These are phyloP conservation scores for Fusarium cicatricum DNA, from an alignment of 2,329 filamentous ascomycete species.

Conservation along the genomic window DNA sequence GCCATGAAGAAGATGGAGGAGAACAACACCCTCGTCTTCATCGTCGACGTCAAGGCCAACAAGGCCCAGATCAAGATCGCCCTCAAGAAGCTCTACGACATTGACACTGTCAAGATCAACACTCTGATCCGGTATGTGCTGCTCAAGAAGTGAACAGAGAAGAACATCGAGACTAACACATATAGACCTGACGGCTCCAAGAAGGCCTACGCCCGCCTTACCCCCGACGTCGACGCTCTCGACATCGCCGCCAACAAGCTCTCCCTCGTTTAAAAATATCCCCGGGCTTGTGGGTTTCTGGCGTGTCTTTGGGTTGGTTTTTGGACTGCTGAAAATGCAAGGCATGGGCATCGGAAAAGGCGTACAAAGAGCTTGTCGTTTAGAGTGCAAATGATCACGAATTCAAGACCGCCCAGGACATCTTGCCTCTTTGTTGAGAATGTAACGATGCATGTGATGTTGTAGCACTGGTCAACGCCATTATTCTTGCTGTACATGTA, in stretches of 20 bases:
- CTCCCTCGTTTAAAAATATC: conserved; percentile 81
- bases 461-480: background rate
- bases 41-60: conserved; percentile 97
- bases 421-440: conserved; percentile 17
- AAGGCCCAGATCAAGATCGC: conserved; percentile 99
- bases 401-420: conserved; percentile 44
- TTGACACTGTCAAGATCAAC: conserved; percentile 99
- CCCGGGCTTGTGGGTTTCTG: conserved; percentile 47
- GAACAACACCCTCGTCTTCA: conserved; percentile 99
- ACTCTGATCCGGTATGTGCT: conserved; percentile 87
- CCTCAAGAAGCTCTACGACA: conserved; percentile 99
- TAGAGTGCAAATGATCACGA: conserved; percentile 48
- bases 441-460: background rate
- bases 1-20: conserved; percentile 99
- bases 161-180: conserved; percentile 24
- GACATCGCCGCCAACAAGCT: conserved; percentile 99
- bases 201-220: conserved; percentile 98
- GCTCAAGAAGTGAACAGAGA: too few species aligned
- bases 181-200: conserved; percentile 90
- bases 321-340: conserved; percentile 51
- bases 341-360: conserved; percentile 51
- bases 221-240: conserved; percentile 95
- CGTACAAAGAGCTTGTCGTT: conserved; percentile 48
- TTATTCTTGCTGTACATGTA: background rate
- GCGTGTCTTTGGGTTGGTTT: conserved; percentile 43